Conservation (phyloP, 768 basidiomycete species). For the Leccinum olivaceopallidum region DNA sequence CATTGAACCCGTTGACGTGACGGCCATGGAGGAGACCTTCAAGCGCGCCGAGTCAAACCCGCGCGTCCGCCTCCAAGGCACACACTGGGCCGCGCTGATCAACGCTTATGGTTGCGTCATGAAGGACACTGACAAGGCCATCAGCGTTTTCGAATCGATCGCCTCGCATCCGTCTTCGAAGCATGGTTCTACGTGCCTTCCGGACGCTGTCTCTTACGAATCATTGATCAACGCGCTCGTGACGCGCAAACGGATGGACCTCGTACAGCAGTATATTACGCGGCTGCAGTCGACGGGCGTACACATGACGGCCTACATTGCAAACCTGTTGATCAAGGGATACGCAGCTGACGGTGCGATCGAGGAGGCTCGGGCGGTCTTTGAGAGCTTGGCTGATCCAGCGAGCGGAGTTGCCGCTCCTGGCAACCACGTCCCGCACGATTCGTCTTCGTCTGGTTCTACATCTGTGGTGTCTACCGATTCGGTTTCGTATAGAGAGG, state of each 20-base stretch:
- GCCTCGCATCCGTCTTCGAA: constrained; percentile 47
- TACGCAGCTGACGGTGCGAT: constrained; percentile 70
- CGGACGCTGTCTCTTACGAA: constrained; percentile 89
- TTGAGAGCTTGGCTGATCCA: constrained; percentile 80
- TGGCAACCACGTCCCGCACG: constrained; percentile 82
- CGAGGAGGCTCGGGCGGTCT: constrained; percentile 70
- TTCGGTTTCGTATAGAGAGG: constrained; percentile 41
- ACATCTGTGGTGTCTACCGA: constrained; percentile 39
- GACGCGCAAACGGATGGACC: constrained; percentile 73
- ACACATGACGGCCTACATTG: constrained; percentile 94
- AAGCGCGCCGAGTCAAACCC: constrained; percentile 48
- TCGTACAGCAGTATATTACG: constrained; percentile 65
- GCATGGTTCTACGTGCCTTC: constrained; percentile 36
- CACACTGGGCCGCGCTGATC: constrained; percentile 84
- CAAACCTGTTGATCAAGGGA: constrained; percentile 63
- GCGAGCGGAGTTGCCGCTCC: constrained; percentile 83
- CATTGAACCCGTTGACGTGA: constrained; percentile 78
- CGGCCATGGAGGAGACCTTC: constrained; percentile 73
- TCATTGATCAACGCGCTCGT: constrained; percentile 86
- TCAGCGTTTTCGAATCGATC: constrained; percentile 77
- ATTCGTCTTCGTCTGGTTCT: constrained; percentile 30
- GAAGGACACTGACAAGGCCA: constrained; percentile 76
- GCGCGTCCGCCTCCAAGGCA: constrained; percentile 40
- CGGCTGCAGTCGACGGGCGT: constrained; percentile 64
- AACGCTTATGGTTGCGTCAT: constrained; percentile 82